A percentile compares a stretch with the other conserved stretches of the same genome.
These are phyloP conservation scores for Moelleriella libera DNA, from an alignment of 2,329 filamentous ascomycete genomes.

Conservation along the genomic window DNA sequence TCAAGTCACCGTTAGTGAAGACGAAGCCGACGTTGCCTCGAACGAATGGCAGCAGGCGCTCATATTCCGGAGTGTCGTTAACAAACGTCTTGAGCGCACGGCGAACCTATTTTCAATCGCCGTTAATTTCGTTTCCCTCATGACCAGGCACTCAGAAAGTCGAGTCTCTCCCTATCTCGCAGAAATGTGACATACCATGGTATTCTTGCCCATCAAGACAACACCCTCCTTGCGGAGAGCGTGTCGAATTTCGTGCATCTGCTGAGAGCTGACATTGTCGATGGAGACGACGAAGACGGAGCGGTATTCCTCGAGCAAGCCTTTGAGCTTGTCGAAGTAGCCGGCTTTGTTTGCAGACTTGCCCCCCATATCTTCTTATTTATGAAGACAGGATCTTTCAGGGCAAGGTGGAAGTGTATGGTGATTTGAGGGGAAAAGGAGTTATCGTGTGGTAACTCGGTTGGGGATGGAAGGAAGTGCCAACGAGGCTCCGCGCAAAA, in stretches of 20 bases:
- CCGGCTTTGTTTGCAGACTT: constrained; percentile 84
- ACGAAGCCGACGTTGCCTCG: constrained; percentile 98
- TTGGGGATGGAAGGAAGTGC: no score
- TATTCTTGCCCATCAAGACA: constrained; percentile 99
- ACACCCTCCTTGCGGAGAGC: constrained; percentile 83
- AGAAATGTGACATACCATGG: constrained; percentile 56
- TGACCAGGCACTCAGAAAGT: no score
- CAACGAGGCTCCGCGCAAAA: no score
- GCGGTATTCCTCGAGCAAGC: constrained; percentile 88
- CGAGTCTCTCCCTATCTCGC: no score
- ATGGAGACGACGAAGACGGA: constrained; percentile 95
- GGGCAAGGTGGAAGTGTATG: constrained; percentile 37
- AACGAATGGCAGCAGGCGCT: constrained; percentile 90
- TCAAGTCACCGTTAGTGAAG: constrained; percentile 97
- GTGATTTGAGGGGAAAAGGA: background rate
- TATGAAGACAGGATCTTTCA: constrained; percentile 98
- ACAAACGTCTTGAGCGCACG: constrained; percentile 96
- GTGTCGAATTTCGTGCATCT: constrained; percentile 99
- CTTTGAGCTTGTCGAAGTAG: constrained; percentile 99
- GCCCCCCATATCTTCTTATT: constrained; percentile 89
- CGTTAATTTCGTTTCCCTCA: background rate
- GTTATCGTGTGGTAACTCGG: no score
- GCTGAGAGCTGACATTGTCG: constrained; percentile 99
- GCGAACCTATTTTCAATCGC: constrained; percentile 53
- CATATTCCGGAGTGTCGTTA: constrained; percentile 84